Conservation (phyloP, 2,329 filamentous ascomycete genomes). For the Sordariomycetes sp. region DNA sequence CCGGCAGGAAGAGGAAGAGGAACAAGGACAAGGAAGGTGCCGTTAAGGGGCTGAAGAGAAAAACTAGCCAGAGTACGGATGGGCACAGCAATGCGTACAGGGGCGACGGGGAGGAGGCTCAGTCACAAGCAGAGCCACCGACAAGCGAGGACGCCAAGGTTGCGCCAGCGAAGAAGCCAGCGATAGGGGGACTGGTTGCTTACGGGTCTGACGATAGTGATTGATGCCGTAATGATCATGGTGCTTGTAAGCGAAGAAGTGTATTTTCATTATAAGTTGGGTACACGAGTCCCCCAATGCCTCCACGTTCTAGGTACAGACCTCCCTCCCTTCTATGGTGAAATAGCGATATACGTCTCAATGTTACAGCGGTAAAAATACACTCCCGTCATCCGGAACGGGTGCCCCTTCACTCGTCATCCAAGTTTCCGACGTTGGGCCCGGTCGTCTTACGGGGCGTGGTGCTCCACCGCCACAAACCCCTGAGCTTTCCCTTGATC, state of each 20-base stretch:
- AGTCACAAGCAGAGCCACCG: neutral
- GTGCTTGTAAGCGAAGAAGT: neutral
- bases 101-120: constrained; percentile 1
- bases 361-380: too few species aligned
- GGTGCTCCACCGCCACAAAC: constrained; percentile 41
- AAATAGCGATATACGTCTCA: neutral
- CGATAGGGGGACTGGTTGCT: constrained; percentile 33
- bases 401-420: constrained; percentile 23
- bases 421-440: constrained; percentile 29
- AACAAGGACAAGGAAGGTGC: constrained; percentile 25
- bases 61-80: constrained; percentile 7
- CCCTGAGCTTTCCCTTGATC: constrained; percentile 50
- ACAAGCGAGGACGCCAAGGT: neutral
- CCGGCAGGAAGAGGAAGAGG: constrained; percentile 27
- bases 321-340: constrained; percentile 1
- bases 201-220: constrained; percentile 39
- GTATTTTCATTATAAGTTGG: neutral
- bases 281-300: too few species aligned
- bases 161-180: constrained; percentile 12
- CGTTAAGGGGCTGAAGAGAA: constrained; percentile 14
- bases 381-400: too few species aligned
- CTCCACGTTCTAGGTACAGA: neutral
- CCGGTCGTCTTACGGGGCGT: constrained; percentile 29
- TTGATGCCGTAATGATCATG: neutral
- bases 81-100: constrained; percentile 7